Percentiles rank a stretch among this genome's conserved stretches.
Conservation (phyloP, 495 filamentous ascomycete genomes). For the Pyrenula aspistea region DNA sequence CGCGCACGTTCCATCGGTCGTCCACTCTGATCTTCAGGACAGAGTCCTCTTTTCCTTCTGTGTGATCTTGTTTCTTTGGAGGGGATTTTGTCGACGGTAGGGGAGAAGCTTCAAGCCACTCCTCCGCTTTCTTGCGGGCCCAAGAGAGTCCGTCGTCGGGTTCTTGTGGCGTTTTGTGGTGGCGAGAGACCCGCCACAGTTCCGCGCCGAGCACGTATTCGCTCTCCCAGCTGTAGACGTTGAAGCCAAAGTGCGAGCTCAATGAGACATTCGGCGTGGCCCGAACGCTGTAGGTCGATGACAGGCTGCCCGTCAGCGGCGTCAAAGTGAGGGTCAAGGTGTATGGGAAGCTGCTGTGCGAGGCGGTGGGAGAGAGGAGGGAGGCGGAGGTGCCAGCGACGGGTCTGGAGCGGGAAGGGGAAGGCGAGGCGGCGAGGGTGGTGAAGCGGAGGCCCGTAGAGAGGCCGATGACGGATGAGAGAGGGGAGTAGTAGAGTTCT, state of each 20-base stretch:
- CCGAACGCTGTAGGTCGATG: constrained; percentile 78
- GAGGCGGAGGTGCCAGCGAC: constrained; percentile 67
- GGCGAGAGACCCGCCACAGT: constrained; percentile 52
- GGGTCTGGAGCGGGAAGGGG: constrained; percentile 77
- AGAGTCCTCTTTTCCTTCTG: constrained; percentile 57
- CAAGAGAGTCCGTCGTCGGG: constrained; percentile 27
- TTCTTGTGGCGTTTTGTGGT: constrained; percentile 27
- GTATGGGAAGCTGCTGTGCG: constrained; percentile 56
- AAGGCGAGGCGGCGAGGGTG: constrained; percentile 65
- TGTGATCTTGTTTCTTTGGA: constrained; percentile 20
- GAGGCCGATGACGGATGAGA: constrained; percentile 83
- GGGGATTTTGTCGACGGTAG: constrained; percentile 9
- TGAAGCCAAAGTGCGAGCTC: constrained; percentile 87
- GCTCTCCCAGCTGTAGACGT: constrained; percentile 96
- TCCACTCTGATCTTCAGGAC: constrained; percentile 86
- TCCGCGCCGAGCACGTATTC: constrained; percentile 84
- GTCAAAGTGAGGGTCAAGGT: constrained; percentile 87
- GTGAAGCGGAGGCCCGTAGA: constrained; percentile 75
- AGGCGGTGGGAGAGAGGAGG: constrained; percentile 10
- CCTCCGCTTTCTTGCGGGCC: constrained; percentile 29
- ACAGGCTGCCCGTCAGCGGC: constrained; percentile 84
- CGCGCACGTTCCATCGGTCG: constrained; percentile 68
- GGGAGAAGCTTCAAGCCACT: constrained; percentile 11
- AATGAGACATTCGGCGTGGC: constrained; percentile 72
- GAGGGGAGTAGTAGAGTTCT: constrained; percentile 84